Base-by-base conservation (phyloP, 2,329 filamentous ascomycete genomes). In the Colletotrichum higginsianum region DNA sequence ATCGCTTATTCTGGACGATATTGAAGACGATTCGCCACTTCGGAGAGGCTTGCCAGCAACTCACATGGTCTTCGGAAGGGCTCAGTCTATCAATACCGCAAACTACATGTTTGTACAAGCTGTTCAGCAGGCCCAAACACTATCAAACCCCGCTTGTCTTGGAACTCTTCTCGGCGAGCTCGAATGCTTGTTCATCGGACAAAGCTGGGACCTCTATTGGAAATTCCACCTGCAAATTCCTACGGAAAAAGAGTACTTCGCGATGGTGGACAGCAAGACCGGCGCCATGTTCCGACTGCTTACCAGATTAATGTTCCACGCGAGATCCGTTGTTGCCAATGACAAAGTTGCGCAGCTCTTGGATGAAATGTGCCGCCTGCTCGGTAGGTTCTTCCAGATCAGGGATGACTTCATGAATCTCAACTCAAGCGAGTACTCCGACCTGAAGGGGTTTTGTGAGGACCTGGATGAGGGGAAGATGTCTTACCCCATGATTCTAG, bases 391-490 rank as follows among this genome's bases (percentile, higher is more conserved):
- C 61, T 82, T 80, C 68, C 80, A 82, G 67, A 78, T 80, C 30
- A 74, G 78, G 0, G 80, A 82, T 64, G 79, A 82, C 64, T 81
- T 79, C 67, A 73, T 73, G 73, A 82, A 82, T 65, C 67, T 81
- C 1, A 67, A 60, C 1, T 78, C 75, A 0, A 44, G 23, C 0
- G 73, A 78, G 77, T 84, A 84, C 62, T 76, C 80, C 2, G 71
- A 74, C 0, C 74, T 80, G 44, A 84, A 84, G 68, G 83, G 83
- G 0, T 82, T 83, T 66, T 81, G 79, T 66, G 83, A 84, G 47
- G 83, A 85, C 66, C 75, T 85, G 0, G 80, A 81, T 30, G 83
- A 85, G 73, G 82, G 83, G 0, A 85, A 86, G 73, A 79, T 80
- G 61, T 83, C 82, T 2, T 75, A 82, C 16, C 76, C 75, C 1